Evolutionary conservation across 2,329 filamentous ascomycete genomes (phyloP).

Genomic region (Pseudocercospora eumusae): DNA sequence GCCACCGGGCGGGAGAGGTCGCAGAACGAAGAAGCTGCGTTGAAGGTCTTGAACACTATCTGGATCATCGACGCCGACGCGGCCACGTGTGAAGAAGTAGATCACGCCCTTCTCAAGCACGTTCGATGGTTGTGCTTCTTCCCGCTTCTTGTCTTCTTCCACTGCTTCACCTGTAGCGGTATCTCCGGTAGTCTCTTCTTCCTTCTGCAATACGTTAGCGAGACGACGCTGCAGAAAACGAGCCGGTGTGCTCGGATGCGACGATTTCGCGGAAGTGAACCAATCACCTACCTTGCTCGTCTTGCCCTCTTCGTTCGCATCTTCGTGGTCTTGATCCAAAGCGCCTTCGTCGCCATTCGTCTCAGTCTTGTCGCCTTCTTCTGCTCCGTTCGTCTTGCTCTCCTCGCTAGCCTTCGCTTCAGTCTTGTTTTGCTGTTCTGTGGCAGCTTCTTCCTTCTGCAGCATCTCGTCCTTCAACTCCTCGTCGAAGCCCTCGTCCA

Average conservation of each 20-base stretch:
- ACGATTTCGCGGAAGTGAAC: background rate
- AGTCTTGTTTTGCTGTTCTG: constrained; percentile 34
- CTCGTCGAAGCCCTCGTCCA: constrained; percentile 30
- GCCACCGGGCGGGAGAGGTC: constrained; percentile 70
- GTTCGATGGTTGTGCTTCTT: constrained; percentile 56
- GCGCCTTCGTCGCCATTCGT: constrained; percentile 28
- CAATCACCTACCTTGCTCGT: constrained; percentile 33
- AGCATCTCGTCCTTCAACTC: constrained; percentile 34
- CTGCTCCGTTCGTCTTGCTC: background rate
- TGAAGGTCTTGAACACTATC: constrained; percentile 70
- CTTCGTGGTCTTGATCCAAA: constrained; percentile 36
- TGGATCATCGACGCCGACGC: constrained; percentile 72
- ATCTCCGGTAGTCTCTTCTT: constrained; percentile 23
- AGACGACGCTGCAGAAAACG: background rate
- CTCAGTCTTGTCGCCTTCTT: constrained; percentile 9
- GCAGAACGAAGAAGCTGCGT: constrained; percentile 76
- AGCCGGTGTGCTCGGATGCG: background rate
- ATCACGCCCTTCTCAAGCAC: constrained; percentile 86
- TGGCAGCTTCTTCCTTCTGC: constrained; percentile 30
- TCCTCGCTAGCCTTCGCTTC: background rate
- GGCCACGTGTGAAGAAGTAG: constrained; percentile 84
- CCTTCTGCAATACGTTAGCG: too few relatives aligned
- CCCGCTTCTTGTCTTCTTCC: constrained; percentile 53
- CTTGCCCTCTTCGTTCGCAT: constrained; percentile 35
- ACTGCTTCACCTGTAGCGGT: constrained; percentile 44